phyloP scores from a whole-genome alignment of 352 stramenopile genomes.

The Phytopythium montanum region DNA sequence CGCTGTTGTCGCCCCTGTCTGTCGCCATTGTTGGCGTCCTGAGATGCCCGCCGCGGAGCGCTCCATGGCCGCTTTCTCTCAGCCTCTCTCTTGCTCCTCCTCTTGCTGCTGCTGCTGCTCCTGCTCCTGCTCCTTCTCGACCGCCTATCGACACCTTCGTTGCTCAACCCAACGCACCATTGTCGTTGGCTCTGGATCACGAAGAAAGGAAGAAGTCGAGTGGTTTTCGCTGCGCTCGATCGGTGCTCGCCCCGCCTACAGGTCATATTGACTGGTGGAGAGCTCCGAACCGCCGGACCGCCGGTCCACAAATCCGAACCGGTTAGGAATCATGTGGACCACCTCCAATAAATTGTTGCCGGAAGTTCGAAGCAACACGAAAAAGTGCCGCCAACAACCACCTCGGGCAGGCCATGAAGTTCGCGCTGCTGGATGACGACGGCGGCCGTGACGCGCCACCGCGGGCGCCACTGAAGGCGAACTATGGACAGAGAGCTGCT shows the following conservation, averaged over 20 bases:
- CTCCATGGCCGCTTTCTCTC: not conserved
- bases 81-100: not conserved
- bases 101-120: not conserved
- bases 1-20: too few relatives aligned
- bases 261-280: constrained; percentile 54
- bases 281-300: constrained; percentile 15
- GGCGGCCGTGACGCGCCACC: constrained; percentile 16
- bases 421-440: constrained; percentile 33
- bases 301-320: constrained; percentile 2
- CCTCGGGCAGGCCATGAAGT: constrained; percentile 34
- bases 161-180: constrained; percentile 52
- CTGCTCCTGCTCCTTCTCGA: not conserved
- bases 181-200: constrained; percentile 70
- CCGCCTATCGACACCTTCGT: not conserved
- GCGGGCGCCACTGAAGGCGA: constrained; percentile 7
- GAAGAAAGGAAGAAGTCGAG: constrained; percentile 89
- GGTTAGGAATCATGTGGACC: constrained; percentile 16
- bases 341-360: constrained; percentile 9
- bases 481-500: not conserved
- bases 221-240: constrained; percentile 36
- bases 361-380: constrained; percentile 21
- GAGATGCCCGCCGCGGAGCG: too few relatives aligned
- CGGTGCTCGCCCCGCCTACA: constrained; percentile 9
- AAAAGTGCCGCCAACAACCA: constrained; percentile 3
- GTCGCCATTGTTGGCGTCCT: too few relatives aligned